Evolutionary conservation across 2,329 filamentous ascomycete species (phyloP).

Genomic region (Fusarium foetens): DNA sequence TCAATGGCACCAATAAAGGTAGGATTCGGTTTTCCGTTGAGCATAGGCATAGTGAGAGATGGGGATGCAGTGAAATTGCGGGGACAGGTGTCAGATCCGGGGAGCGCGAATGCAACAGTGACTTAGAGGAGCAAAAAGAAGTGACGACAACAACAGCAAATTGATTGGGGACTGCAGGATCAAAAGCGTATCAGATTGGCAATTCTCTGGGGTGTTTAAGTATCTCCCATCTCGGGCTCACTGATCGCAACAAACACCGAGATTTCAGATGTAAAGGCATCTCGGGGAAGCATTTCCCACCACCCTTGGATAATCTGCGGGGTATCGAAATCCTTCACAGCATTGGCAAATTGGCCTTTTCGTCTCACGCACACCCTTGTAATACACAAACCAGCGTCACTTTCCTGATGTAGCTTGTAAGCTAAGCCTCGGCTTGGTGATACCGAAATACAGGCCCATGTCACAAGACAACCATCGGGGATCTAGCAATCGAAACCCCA

Average conservation of each 20-base stretch:
- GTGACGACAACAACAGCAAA: not conserved
- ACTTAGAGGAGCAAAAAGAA: slow-evolving; percentile 6
- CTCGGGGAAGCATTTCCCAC: slow-evolving; percentile 22
- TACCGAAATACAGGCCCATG: slow-evolving; percentile 34
- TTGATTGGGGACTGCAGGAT: slow-evolving; percentile 13
- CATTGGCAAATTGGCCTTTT: not conserved
- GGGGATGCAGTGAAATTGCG: slow-evolving; percentile 15
- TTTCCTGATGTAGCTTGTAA: slow-evolving; percentile 7
- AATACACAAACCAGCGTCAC: slow-evolving; percentile 10
- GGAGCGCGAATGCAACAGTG: slow-evolving; percentile 22
- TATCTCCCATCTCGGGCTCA: slow-evolving; percentile 23
- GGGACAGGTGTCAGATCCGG: slow-evolving; percentile 16
- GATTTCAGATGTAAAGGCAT: slow-evolving; percentile 4
- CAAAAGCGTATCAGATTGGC: not conserved
- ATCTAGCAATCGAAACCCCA: slow-evolving; percentile 12
- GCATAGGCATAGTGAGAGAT: slow-evolving; percentile 47
- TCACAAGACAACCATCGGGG: slow-evolving; percentile 12
- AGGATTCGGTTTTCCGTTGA: slow-evolving; percentile 40
- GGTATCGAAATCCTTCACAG: slow-evolving; percentile 17
- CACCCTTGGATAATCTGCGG: slow-evolving; percentile 26
- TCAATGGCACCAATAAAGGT: slow-evolving; percentile 80
- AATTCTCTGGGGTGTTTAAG: slow-evolving; percentile 27
- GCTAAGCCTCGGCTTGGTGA: slow-evolving; percentile 28
- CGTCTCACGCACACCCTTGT: slow-evolving; percentile 3
- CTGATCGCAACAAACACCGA: slow-evolving; percentile 11